Evolutionary conservation across 2,329 filamentous ascomycete genomes (phyloP).

Genomic region (Colletotrichum camelliae): DNA sequence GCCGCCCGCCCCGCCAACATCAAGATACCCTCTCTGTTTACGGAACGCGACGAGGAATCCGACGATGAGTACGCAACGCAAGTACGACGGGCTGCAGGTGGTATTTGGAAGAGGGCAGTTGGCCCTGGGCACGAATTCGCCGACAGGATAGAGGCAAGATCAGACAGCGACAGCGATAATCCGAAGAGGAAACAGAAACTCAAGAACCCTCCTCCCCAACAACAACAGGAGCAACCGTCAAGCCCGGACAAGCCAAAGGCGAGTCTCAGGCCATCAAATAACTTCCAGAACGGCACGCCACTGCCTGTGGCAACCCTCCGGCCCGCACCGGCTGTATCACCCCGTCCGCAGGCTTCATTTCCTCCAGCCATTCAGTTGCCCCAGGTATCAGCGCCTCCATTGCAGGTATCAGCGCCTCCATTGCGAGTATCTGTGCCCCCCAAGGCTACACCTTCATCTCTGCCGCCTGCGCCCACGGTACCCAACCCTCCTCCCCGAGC

Average conservation of each 20-base stretch:
- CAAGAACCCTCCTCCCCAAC: neutral
- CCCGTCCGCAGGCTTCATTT: neutral
- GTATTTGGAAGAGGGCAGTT: constrained; percentile 5
- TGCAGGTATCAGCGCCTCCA: neutral
- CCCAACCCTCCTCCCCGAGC: neutral
- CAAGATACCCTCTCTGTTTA: neutral
- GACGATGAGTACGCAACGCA: constrained; percentile 13
- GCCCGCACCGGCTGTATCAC: neutral
- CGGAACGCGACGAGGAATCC: constrained; percentile 8
- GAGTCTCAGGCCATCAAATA: neutral
- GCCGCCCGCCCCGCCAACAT: constrained; percentile 7
- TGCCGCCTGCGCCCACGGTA: neutral
- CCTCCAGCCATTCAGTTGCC: neutral
- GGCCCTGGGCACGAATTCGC: neutral
- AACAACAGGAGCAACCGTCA: constrained; percentile 1
- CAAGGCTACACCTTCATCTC: neutral
- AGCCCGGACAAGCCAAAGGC: constrained; percentile 3
- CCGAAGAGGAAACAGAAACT: neutral
- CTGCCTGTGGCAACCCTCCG: neutral
- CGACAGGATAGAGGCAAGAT: constrained; percentile 6
- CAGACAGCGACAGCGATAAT: constrained; percentile 16
- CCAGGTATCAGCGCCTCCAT: neutral
- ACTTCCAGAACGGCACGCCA: neutral
- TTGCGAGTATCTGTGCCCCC: neutral
- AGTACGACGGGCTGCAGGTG: constrained; percentile 7